Evolutionary conservation across 129 eudicot species (phyloP), one percentile per base, ranked within the genome.

Genomic region (Cynara cardunculus): DNA sequence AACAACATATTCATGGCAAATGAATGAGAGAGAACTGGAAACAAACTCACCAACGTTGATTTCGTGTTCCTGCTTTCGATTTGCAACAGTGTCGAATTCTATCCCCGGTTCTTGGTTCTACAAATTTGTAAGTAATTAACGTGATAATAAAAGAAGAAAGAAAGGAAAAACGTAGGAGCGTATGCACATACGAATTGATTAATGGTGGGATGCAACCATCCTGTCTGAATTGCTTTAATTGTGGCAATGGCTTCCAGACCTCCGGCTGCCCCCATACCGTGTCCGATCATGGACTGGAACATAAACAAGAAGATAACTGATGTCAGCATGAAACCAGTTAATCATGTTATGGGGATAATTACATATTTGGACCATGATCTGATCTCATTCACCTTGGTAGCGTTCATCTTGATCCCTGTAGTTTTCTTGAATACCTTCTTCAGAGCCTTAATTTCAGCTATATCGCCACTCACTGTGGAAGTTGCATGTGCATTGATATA

Each of bases 401-500:
- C 61, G 61, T 46, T 46, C 61, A 46, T 46, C 61, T 46, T 46
- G 19, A 46, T 46, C 61, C 61, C 61, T 46, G 5, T 19, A 14
- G 61, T 46, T 16, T 46, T 46, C 61, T 46, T 46, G 61, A 46
- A 46, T 13, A 46, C 19, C 19, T 46, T 46, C 19, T 46, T 46
- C 19, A 46, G 61, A 46, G 61, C 19, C n/a, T 46, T 46, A 14
- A 46, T 46, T 46, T 46, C 19, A 14, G 19, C n/a, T 3, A 14
- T 1, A 46, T 46, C 61, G 6, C 61, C 61, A 46, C 14, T 13
- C 6, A 46, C 4, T 13, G 61, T 46, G 19, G 61, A 46, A 13
- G 61, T 90, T 73, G 96, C 96, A 83, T 90, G 96, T 2, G 91
- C 92, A 85, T 90, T 90, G 19, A 90, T 90, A 84, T 90, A 90